Evolutionary conservation across 2,329 filamentous ascomycete genomes (phyloP).

Genomic region (Aspergillus sp.): DNA sequence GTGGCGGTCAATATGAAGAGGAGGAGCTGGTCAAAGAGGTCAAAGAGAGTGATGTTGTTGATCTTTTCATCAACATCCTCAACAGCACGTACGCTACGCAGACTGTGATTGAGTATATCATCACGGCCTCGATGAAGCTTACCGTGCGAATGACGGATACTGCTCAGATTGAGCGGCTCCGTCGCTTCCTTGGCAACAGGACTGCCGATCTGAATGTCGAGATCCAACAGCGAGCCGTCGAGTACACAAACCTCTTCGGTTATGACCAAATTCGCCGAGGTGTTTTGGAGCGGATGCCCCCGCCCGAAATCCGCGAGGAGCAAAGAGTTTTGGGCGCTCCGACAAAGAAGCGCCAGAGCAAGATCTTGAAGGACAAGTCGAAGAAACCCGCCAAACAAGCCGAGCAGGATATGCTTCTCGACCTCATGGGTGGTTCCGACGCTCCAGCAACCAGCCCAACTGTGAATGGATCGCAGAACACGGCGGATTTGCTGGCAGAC

Average conservation of each 20-base stretch:
- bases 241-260: conserved; percentile 91
- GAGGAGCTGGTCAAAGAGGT: conserved; percentile 81
- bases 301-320: conserved; percentile 94
- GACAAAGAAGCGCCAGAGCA: conserved; percentile 59
- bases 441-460: conserved; percentile 55
- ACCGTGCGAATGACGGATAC: conserved; percentile 80
- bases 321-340: conserved; percentile 84
- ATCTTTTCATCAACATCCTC: conserved; percentile 86
- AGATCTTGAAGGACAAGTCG: conserved; percentile 65
- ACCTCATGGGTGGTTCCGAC: conserved; percentile 82
- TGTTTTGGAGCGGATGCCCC: conserved; percentile 95
- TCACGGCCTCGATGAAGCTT: conserved; percentile 91
- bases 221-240: conserved; percentile 90
- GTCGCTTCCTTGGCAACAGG: conserved; percentile 70
- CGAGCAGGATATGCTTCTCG: conserved; percentile 85
- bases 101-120: conserved; percentile 89
- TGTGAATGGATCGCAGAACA: conserved; percentile 61
- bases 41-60: conserved; percentile 83
- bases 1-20: conserved; percentile 87
- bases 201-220: conserved; percentile 90
- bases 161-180: conserved; percentile 80
- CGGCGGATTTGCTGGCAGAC: conserved; percentile 82
- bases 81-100: conserved; percentile 93
- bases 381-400: conserved; percentile 74
- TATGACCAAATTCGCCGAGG: conserved; percentile 83